These are phyloP conservation scores for Saturnispora halmiae DNA, from an alignment of 805 yeast genomes.

Conservation along the genomic window DNA sequence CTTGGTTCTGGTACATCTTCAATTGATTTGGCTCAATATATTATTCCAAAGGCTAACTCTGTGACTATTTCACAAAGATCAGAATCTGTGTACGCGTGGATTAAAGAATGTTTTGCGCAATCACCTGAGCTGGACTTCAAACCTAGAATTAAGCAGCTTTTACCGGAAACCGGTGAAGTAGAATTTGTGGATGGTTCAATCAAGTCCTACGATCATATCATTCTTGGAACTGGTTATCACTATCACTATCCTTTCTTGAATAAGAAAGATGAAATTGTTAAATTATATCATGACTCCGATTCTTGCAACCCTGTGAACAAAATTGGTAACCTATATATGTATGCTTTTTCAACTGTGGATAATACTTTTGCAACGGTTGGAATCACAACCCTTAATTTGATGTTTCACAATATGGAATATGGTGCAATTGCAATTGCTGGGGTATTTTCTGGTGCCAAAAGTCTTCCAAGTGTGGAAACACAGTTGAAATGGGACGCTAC, in stretches of 20 bases:
- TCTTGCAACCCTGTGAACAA: conserved; percentile 11
- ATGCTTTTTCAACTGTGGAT: conserved; percentile 35
- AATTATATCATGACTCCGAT: conserved; percentile 8
- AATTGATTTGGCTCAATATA: conserved; percentile 35
- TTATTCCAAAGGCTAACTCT: conserved; percentile 16
- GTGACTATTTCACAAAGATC: conserved; percentile 16
- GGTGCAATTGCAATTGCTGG: conserved; percentile 50
- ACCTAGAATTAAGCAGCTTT: conserved; percentile 16
- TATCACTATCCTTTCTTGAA: conserved; percentile 35
- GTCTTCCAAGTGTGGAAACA: conserved; percentile 33
- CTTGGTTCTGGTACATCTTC: conserved; percentile 38
- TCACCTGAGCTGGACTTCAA: conserved; percentile 14
- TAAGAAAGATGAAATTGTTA: conserved; percentile 10
- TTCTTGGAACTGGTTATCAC: conserved; percentile 46
- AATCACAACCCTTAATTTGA: conserved; percentile 33
- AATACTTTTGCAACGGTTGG: conserved; percentile 37
- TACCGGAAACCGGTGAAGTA: conserved; percentile 17
- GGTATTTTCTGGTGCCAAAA: conserved; percentile 38
- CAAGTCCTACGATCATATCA: conserved; percentile 30
- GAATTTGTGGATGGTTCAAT: conserved; percentile 29
- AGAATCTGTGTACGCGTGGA: conserved; percentile 20
- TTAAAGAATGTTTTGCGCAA: conserved; percentile 12
- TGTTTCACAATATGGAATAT: conserved; percentile 43
- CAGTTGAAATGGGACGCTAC: conserved; percentile 28
- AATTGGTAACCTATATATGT: conserved; percentile 21